Percentiles rank a stretch among this genome's conserved stretches.
Evolutionary conservation across 2,329 filamentous ascomycete genomes (phyloP).

Genomic region (Esteya vermicola): DNA sequence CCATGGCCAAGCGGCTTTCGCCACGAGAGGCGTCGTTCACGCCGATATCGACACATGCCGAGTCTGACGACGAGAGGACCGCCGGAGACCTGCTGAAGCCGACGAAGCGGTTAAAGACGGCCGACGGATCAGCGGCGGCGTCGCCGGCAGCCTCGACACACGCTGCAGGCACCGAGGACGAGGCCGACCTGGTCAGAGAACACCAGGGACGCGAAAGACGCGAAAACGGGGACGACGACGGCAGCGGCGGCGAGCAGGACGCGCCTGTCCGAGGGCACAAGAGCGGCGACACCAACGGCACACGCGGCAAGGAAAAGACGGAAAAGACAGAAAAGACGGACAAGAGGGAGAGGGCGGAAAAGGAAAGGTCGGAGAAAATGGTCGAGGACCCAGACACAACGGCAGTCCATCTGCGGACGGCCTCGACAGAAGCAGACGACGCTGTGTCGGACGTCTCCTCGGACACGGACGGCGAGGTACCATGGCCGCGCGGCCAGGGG

Average conservation of each 20-base stretch:
- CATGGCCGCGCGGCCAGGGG: conserved; percentile 19
- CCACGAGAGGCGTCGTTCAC: conserved; percentile 32
- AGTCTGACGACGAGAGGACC: conserved; percentile 29
- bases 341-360: conserved; percentile 1
- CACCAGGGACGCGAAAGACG: no score
- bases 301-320: background rate
- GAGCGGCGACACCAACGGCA: no score
- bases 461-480: conserved; percentile 78
- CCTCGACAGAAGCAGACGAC: no score
- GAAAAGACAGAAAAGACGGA: no score
- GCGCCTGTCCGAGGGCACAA: no score
- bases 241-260: no score
- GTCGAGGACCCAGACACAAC: background rate
- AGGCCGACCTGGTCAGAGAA: no score
- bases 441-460: conserved; percentile 65
- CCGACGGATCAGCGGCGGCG: conserved; percentile 28
- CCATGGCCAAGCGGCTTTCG: conserved; percentile 14
- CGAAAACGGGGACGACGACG: background rate
- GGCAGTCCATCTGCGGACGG: no score
- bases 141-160: conserved; percentile 26
- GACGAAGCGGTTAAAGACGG: conserved; percentile 32
- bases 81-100: conserved; percentile 26
- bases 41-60: conserved; percentile 30
- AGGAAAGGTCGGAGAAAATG: no score
- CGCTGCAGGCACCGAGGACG: conserved; percentile 1